These are phyloP conservation scores for Phytopythium aichiense DNA, from an alignment of 352 stramenopile genomes.

Conservation along the genomic window DNA sequence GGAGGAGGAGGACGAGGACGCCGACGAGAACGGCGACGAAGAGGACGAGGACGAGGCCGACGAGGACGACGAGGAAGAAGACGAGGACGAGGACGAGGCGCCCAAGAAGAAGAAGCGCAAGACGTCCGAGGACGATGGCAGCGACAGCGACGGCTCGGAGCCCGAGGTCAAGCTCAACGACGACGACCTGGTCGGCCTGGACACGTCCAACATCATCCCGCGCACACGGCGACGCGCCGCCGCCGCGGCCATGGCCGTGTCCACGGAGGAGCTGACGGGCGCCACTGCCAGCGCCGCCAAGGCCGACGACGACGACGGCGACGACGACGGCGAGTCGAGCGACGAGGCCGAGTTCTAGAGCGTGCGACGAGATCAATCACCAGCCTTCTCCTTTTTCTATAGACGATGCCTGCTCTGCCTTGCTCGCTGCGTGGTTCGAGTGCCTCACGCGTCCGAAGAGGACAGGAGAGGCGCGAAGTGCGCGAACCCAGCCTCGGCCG, in stretches of 20 bases:
- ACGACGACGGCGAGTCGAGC: conserved; percentile 79
- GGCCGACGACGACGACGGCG: conserved; percentile 20
- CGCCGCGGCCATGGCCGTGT: conserved; percentile 61
- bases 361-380: neutral
- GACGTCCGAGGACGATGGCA: conserved; percentile 58
- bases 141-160: conserved; percentile 63
- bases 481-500: conserved; percentile 45
- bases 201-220: conserved; percentile 86
- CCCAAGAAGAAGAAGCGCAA: conserved; percentile 68
- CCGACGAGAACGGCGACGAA: conserved; percentile 37
- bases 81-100: conserved; percentile 44
- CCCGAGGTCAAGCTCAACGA: conserved; percentile 81
- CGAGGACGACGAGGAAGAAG: conserved; percentile 38
- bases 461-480: conserved; percentile 36
- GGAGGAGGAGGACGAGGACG: conserved; percentile 44
- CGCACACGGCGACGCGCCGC: conserved; percentile 65
- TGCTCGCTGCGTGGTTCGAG: neutral
- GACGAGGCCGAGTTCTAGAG: conserved; percentile 84
- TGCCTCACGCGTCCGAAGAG: neutral
- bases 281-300: conserved; percentile 8
- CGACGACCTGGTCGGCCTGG: conserved; percentile 79
- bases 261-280: conserved; percentile 48
- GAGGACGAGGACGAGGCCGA: conserved; percentile 41
- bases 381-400: neutral
- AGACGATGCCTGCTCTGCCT: neutral